Percentiles rank a stretch among this genome's conserved stretches.
phyloP scores from a whole-genome alignment of 306 rosid genomes.

The Rosa multiflora region DNA sequence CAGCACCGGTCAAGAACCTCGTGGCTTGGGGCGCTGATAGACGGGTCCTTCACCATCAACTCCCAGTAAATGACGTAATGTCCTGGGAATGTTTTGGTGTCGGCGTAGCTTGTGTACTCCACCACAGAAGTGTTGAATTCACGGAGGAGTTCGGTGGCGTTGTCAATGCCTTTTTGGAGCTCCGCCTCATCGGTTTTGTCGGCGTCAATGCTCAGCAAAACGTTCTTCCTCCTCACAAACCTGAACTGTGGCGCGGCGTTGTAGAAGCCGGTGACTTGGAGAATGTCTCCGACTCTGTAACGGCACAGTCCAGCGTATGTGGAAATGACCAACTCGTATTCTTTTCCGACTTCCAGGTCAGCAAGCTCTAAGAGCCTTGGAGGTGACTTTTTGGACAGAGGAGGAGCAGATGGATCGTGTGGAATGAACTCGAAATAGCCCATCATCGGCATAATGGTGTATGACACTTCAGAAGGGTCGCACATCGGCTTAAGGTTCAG shows the following conservation, averaged over 20 bases:
- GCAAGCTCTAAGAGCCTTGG: constrained; percentile 74
- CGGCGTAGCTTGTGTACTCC: constrained; percentile 83
- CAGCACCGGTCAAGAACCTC: constrained; percentile 62
- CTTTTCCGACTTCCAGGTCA: constrained; percentile 63
- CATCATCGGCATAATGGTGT: constrained; percentile 97
- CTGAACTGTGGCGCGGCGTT: constrained; percentile 67
- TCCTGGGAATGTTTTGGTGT: constrained; percentile 69
- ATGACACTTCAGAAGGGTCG: constrained; percentile 69
- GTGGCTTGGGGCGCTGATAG: constrained; percentile 34
- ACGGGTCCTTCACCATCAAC: constrained; percentile 52
- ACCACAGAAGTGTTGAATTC: constrained; percentile 64
- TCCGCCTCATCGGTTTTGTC: constrained; percentile 93
- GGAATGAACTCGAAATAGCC: constrained; percentile 86
- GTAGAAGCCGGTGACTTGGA: constrained; percentile 69
- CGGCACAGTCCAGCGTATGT: constrained; percentile 82
- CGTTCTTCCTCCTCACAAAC: constrained; percentile 82
- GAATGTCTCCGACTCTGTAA: constrained; percentile 86
- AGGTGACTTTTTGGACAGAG: constrained; percentile 47
- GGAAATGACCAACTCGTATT: constrained; percentile 70
- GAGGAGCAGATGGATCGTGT: constrained; percentile 40
- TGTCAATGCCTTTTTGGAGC: constrained; percentile 66
- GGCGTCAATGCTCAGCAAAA: constrained; percentile 66
- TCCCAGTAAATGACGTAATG: constrained; percentile 98
- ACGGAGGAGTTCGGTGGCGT: constrained; percentile 41
- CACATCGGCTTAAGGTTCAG: constrained; percentile 72